Evolutionary conservation across 208 protist species (phyloP), one percentile per base, ranked within the genome.

Genomic region (Wallacemonas sp.): DNA sequence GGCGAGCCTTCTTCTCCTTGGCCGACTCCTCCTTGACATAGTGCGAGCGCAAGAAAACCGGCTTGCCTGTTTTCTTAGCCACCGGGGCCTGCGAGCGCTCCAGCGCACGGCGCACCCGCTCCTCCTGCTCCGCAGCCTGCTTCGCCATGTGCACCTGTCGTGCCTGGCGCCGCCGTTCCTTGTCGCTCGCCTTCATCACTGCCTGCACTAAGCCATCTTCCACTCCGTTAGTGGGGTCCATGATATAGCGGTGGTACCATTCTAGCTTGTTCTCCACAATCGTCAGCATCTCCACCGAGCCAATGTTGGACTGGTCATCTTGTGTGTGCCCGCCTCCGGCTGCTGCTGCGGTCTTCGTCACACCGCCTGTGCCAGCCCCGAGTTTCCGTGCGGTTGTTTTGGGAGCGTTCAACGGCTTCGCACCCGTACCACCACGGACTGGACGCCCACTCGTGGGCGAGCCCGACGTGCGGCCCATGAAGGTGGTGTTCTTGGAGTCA

Each of bases 231-330:
- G 74, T 60, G 9, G 80, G 70, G 54, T 92, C 74, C 24, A 27
- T 76, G 22, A 93, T 88, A 70, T 85, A 90, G 31, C 82, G 90
- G 66, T 90, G 85, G 49, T 88, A 90, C 76, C 94, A 88, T 66
- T 97, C 91, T 22, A 97, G 65, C 63, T 96, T 96, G 61, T 86
- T 95, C 60, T 97, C 93, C 60, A 97, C 93, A 34, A 95, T 90
- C 12, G 91, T 96, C 26, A 97, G 85, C 87, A 97, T 94, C 58
- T 93, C 88, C 12, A 97, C 77, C 1, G 91, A 82, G 14, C 80
- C 94, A 77, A 92, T 96, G 65, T 84, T 91, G n/a, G 75, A 72
- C 58, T 65, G 75, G 27, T 62, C 73, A 44, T 65, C 77, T 45
- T 56, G 34, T 22, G 19, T 26, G 28, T 49, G 39, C 5, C 24